These are phyloP conservation scores for Tulasnella sp. DNA, from an alignment of 768 basidiomycete genomes.

Conservation along the genomic window DNA sequence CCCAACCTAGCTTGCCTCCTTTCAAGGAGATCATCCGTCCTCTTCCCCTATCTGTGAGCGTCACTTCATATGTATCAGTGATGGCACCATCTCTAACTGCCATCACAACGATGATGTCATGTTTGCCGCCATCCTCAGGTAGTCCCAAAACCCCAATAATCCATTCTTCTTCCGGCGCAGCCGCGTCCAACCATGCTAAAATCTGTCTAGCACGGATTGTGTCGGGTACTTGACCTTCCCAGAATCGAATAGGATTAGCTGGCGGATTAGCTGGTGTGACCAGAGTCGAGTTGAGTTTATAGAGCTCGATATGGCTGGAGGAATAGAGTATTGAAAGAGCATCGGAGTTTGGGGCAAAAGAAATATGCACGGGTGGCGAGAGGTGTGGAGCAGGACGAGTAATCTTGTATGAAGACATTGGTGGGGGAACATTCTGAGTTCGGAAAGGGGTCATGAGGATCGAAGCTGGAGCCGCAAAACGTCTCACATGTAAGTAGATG, in stretches of 20 bases:
- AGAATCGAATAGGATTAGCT: slow-evolving; percentile 22
- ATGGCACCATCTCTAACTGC: slow-evolving; percentile 1
- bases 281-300: slow-evolving; percentile 52
- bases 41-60: slow-evolving; percentile 14
- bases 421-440: slow-evolving; percentile 93
- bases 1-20: slow-evolving; percentile 17
- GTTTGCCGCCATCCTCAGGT: slow-evolving; percentile 13
- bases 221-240: slow-evolving; percentile 9
- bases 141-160: slow-evolving; percentile 16
- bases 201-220: slow-evolving; percentile 15
- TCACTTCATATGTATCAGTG: slow-evolving; percentile 1
- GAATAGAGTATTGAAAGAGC: slow-evolving; percentile 57
- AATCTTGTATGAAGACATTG: slow-evolving; percentile 64
- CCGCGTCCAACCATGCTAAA: slow-evolving; percentile 6
- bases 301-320: slow-evolving; percentile 52
- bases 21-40: slow-evolving; percentile 17
- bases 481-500: too few relatives aligned
- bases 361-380: slow-evolving; percentile 45
- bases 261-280: slow-evolving; percentile 23
- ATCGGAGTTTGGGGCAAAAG: slow-evolving; percentile 47
- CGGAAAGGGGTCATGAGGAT: slow-evolving; percentile 86
- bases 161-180: slow-evolving; percentile 13
- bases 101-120: slow-evolving; percentile 14
- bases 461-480: slow-evolving; percentile 42
- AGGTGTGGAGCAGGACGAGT: slow-evolving; percentile 20